These are phyloP conservation scores for Candida ulmi DNA, from an alignment of 805 yeast species.

Conservation along the genomic window DNA sequence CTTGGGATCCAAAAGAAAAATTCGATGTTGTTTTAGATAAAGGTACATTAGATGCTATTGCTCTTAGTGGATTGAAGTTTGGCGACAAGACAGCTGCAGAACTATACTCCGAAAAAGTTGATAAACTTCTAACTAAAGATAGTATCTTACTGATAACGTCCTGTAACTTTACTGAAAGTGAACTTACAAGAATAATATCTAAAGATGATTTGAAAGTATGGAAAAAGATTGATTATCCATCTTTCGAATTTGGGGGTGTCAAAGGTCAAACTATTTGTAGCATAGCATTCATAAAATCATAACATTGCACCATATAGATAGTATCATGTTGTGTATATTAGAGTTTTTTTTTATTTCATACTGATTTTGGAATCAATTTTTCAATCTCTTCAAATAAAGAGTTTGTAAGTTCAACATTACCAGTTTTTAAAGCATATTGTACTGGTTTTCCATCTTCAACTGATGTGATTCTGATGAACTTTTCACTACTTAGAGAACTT, in stretches of 20 bases:
- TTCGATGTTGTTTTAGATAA: constrained; percentile 85
- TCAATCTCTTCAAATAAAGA: constrained; percentile 49
- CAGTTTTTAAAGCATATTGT: constrained; percentile 78
- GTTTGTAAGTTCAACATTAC: constrained; percentile 53
- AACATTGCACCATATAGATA: constrained; percentile 3
- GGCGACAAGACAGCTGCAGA: constrained; percentile 44
- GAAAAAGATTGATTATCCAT: constrained; percentile 70
- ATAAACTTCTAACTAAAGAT: constrained; percentile 46
- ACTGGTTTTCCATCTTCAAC: constrained; percentile 61
- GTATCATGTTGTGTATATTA: neutral
- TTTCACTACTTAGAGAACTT: constrained; percentile 78
- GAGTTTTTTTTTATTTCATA: neutral
- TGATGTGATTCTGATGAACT: constrained; percentile 71
- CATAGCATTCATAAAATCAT: constrained; percentile 59
- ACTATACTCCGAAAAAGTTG: constrained; percentile 57
- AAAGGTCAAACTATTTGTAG: constrained; percentile 87
- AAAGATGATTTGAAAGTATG: constrained; percentile 46
- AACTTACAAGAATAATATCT: constrained; percentile 51
- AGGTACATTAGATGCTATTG: constrained; percentile 97
- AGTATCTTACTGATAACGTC: constrained; percentile 76
- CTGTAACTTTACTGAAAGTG: constrained; percentile 87
- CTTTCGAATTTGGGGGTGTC: constrained; percentile 83
- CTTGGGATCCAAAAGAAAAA: constrained; percentile 30
- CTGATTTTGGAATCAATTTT: constrained; percentile 18
- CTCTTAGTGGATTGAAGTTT: constrained; percentile 59